Conservation (phyloP, 306 rosid genomes). For the Senna tora region DNA sequence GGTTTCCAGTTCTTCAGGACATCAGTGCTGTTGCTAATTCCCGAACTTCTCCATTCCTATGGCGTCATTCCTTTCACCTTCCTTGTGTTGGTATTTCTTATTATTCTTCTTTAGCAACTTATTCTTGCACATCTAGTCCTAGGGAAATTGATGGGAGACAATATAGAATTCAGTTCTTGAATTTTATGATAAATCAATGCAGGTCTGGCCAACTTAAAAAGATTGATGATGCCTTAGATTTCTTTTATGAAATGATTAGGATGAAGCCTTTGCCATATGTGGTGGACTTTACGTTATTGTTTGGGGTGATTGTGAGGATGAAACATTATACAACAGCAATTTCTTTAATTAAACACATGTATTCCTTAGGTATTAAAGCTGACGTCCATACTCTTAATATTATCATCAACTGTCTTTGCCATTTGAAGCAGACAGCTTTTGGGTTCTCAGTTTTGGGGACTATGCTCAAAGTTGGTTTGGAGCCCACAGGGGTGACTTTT, state of each 20-base stretch:
- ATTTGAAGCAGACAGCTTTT: not conserved
- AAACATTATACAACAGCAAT: constrained; percentile 6
- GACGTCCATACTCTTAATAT: not conserved
- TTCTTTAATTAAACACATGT: constrained; percentile 4
- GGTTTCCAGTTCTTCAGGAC: constrained; percentile 6
- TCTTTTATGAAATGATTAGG: constrained; percentile 6
- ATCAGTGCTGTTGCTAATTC: not conserved
- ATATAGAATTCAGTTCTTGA: not conserved
- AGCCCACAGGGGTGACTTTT: constrained; percentile 21
- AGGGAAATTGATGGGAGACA: not conserved
- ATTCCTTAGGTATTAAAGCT: not conserved
- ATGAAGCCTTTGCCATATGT: not conserved
- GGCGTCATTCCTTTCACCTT: constrained; percentile 3
- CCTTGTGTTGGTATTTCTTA: not conserved
- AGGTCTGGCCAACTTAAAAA: constrained; percentile 4
- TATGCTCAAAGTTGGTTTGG: constrained; percentile 16
- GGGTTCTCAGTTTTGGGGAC: constrained; percentile 18
- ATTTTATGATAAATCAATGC: constrained; percentile 9
- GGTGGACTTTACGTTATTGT: not conserved
- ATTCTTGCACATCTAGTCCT: not conserved
- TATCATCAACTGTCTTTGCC: constrained; percentile 30
- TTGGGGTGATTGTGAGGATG: constrained; percentile 25
- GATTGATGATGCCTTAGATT: not conserved
- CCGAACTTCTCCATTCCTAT: not conserved
- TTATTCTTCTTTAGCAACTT: not conserved